Percentiles rank a stretch among this genome's conserved stretches.
phyloP scores from a whole-genome alignment of 2,329 filamentous ascomycete species.

The Ophiostoma novo-ulmi region DNA sequence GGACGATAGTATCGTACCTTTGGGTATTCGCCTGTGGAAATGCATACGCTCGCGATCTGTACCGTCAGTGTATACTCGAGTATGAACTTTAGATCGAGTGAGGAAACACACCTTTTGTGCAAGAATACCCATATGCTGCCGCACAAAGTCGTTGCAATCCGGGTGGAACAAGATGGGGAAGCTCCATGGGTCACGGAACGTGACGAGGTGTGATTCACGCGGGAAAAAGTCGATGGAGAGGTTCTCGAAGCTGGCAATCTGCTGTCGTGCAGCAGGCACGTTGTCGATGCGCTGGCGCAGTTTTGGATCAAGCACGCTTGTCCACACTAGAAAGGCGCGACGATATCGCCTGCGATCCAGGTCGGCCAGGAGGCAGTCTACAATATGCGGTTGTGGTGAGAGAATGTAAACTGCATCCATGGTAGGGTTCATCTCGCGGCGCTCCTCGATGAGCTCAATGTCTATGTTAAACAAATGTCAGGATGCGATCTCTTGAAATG shows the following conservation, averaged over 20 bases:
- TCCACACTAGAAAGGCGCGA: constrained; percentile 80
- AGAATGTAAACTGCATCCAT: constrained; percentile 96
- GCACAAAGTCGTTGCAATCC: constrained; percentile 76
- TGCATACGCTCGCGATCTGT: constrained; percentile 80
- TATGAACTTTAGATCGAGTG: background rate
- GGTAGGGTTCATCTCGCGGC: constrained; percentile 72
- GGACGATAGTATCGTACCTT: constrained; percentile 88
- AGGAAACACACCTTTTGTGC: constrained; percentile 72
- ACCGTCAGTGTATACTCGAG: background rate
- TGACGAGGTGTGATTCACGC: constrained; percentile 83
- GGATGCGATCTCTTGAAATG: background rate
- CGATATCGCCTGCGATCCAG: constrained; percentile 80
- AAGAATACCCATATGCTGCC: constrained; percentile 73
- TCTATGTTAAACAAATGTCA: constrained; percentile 48
- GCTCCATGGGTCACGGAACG: constrained; percentile 91
- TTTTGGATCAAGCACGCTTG: constrained; percentile 62
- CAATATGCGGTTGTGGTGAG: constrained; percentile 77
- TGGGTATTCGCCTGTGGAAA: constrained; percentile 88
- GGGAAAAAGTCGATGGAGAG: constrained; percentile 86
- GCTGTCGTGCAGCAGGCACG: constrained; percentile 61
- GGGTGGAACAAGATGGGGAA: constrained; percentile 92
- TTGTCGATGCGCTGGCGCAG: constrained; percentile 70
- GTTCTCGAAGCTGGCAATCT: constrained; percentile 74
- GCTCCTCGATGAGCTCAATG: constrained; percentile 89
- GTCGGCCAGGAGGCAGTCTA: constrained; percentile 91